These are phyloP conservation scores for Ceratocystis harringtonii DNA, from an alignment of 2,329 filamentous ascomycete species.

Conservation along the genomic window DNA sequence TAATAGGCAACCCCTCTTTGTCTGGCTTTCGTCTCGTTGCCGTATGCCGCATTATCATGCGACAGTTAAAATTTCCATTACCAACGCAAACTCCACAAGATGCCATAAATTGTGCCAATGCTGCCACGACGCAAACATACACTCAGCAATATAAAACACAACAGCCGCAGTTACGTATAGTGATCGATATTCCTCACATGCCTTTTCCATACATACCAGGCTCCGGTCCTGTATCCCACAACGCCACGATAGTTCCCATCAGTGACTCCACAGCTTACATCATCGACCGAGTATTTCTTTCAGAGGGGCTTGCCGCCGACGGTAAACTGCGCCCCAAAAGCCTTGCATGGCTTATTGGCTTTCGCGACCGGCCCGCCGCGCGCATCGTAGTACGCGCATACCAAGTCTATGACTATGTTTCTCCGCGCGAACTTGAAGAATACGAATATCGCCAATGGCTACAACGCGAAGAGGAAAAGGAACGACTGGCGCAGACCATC, in stretches of 20 bases:
- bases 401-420: slow-evolving; percentile 43
- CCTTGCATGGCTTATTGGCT: slow-evolving; percentile 40
- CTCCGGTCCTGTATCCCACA: slow-evolving; percentile 33
- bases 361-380: slow-evolving; percentile 37
- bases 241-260: slow-evolving; percentile 33
- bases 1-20: background rate
- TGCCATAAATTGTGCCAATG: background rate
- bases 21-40: background rate
- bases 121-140: background rate
- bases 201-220: slow-evolving; percentile 29
- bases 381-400: slow-evolving; percentile 32
- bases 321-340: slow-evolving; percentile 28
- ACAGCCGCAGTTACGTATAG: slow-evolving; percentile 3
- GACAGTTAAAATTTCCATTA: background rate
- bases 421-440: slow-evolving; percentile 38
- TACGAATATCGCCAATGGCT: slow-evolving; percentile 37
- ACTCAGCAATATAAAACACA: background rate
- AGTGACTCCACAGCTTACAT: slow-evolving; percentile 43
- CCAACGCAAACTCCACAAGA: background rate
- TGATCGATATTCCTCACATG: slow-evolving; percentile 22
- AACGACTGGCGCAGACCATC: background rate
- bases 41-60: background rate
- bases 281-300: slow-evolving; percentile 35
- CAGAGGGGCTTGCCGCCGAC: slow-evolving; percentile 25
- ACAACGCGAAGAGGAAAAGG: slow-evolving; percentile 29